Evolutionary conservation across 495 filamentous ascomycete genomes (phyloP).

Genomic region (Friedmanniomyces endolithicus): DNA sequence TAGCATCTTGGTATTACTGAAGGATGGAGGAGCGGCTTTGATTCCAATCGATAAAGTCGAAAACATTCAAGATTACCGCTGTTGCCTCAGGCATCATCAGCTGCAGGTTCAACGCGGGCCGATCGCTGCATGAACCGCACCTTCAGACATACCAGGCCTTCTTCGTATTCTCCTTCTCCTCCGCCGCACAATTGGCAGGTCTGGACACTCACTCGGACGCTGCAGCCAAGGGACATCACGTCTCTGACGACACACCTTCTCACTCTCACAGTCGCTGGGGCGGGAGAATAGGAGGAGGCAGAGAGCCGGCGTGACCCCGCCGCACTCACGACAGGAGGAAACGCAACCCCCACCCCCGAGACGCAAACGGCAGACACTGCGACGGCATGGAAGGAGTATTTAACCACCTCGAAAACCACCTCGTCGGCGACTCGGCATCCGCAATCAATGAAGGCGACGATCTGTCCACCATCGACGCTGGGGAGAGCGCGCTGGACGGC

Average conservation of each 20-base stretch:
- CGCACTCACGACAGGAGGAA: not conserved
- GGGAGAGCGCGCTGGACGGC: conserved; percentile 61
- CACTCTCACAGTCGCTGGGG: not conserved
- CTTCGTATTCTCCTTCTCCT: not conserved
- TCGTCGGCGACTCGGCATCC: conserved; percentile 58
- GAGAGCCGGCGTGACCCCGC: conserved; percentile 4
- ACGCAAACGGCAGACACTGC: not conserved
- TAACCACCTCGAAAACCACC: conserved; percentile 71
- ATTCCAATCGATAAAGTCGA: too few relatives aligned
- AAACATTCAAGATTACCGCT: too few relatives aligned
- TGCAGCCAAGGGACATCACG: not conserved
- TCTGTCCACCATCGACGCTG: conserved; percentile 26
- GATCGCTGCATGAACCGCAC: not conserved
- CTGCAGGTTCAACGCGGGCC: not conserved
- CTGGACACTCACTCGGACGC: not conserved
- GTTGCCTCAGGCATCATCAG: not conserved
- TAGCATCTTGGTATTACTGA: conserved; percentile 5
- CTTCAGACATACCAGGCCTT: not conserved
- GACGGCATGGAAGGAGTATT: conserved; percentile 66
- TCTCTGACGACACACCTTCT: not conserved
- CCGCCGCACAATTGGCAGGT: not conserved
- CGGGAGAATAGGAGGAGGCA: not conserved
- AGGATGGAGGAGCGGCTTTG: not conserved
- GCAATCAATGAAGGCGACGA: conserved; percentile 69
- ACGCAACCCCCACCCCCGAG: conserved; percentile 5